phyloP scores from a whole-genome alignment of 1,284 basidiomycete genomes.

The Wolfiporia cocos region DNA sequence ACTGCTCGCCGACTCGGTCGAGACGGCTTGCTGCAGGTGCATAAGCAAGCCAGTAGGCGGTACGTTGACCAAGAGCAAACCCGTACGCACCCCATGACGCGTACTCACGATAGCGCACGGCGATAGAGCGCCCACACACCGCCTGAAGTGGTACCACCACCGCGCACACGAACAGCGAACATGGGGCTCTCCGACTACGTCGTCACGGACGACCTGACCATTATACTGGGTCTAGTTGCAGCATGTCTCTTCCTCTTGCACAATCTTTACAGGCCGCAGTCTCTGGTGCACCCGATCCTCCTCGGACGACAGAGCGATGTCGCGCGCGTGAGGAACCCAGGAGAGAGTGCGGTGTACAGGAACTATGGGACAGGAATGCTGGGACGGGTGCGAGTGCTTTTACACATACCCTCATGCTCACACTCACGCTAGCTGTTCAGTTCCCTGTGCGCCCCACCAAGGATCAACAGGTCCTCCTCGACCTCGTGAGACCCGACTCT shows the following conservation, averaged over 20 bases:
- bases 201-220: constrained; percentile 70
- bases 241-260: constrained; percentile 70
- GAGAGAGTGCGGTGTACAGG: constrained; percentile 74
- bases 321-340: constrained; percentile 66
- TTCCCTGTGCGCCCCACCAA: constrained; percentile 67
- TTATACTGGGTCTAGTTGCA: constrained; percentile 64
- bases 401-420: background rate
- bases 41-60: no score
- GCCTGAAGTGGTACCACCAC: no score
- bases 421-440: constrained; percentile 30
- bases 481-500: constrained; percentile 60
- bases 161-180: background rate
- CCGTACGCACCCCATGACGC: no score
- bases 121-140: constrained; percentile 14
- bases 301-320: constrained; percentile 80
- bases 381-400: constrained; percentile 51
- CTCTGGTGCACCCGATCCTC: constrained; percentile 77
- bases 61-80: no score
- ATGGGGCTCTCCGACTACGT: constrained; percentile 49
- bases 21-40: no score
- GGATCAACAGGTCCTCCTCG: constrained; percentile 59
- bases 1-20: no score
- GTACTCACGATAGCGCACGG: no score
- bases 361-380: constrained; percentile 78
- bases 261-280: constrained; percentile 71